These are phyloP conservation scores for Naganishia sp. DNA, from an alignment of 1,284 basidiomycete species.

Conservation along the genomic window DNA sequence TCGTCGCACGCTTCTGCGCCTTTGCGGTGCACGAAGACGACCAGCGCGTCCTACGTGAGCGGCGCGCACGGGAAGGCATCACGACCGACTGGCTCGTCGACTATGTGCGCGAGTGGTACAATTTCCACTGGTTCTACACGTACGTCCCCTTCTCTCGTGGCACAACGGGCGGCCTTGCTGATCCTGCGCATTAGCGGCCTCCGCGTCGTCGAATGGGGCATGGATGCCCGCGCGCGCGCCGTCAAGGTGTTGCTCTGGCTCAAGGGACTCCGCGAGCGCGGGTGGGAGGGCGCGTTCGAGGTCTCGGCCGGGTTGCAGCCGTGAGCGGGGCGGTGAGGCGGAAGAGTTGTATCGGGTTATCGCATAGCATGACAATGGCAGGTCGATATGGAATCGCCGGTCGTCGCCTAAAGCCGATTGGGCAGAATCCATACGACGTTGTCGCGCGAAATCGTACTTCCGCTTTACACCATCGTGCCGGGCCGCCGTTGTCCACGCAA, in stretches of 20 bases:
- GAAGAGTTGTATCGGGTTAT: not conserved
- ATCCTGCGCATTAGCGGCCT: slow-evolving; percentile 51
- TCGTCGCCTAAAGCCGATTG: too few species aligned
- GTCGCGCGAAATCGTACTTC: too few species aligned
- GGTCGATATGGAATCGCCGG: not conserved
- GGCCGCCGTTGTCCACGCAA: too few species aligned
- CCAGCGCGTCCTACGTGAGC: slow-evolving; percentile 38
- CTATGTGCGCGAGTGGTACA: slow-evolving; percentile 63
- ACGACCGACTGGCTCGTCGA: slow-evolving; percentile 61
- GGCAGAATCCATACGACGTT: too few species aligned
- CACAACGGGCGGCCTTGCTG: slow-evolving; percentile 59
- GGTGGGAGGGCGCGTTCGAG: slow-evolving; percentile 42
- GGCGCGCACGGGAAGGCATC: slow-evolving; percentile 59
- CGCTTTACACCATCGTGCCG: too few species aligned
- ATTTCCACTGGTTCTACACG: slow-evolving; percentile 22
- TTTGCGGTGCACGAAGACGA: slow-evolving; percentile 82
- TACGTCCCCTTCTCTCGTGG: slow-evolving; percentile 35
- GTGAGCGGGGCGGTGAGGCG: not conserved
- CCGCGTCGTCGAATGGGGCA: slow-evolving; percentile 48
- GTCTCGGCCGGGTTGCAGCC: slow-evolving; percentile 45
- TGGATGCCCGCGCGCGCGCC: slow-evolving; percentile 68
- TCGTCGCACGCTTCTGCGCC: slow-evolving; percentile 88
- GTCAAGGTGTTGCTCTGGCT: slow-evolving; percentile 69
- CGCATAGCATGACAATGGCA: not conserved
- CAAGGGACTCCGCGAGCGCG: slow-evolving; percentile 44